Base-by-base conservation (phyloP, 2,329 filamentous ascomycete species). In the Onygenales sp. region DNA sequence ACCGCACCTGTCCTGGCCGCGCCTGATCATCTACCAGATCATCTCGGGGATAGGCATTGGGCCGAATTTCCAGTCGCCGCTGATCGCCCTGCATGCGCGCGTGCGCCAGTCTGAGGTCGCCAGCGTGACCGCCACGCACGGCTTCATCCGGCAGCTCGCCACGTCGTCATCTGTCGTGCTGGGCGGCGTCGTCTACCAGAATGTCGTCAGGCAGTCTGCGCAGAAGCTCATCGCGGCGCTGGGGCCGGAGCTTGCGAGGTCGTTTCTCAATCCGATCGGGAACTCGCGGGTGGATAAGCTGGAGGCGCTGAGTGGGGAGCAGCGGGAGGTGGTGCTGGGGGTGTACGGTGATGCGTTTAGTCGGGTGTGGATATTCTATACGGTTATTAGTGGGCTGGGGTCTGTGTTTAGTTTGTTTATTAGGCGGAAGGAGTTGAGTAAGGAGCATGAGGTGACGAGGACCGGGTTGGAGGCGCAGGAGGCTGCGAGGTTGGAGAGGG, bases 11-110 rank as follows among this genome's bases (percentile, higher is more conserved):
- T 83, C 68, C 54, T 78, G 73, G 74, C 61, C 72, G 31, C 71
- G 72, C 31, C 71, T 76, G 55, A 69, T 76, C 60, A 69, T 74
- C 43, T 85, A 75, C 61, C 80, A 85, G 65, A 68, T 85, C 47
- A 70, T 85, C 35, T 75, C 73, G 4, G 82, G 82, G n/a, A 61
- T 81, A 5, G 83, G 83, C 27, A 75, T 82, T 5, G 83, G 83
- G 0, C 78, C 81, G 39, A 81, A 82, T 63, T 83, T 85, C 65
- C 82, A 85, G 63, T 69, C 79, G 0, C 82, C 82, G 0, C 71
- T 86, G 27, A 78, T 86, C 39, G 79, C 81, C 0, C 75, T 88
- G 5, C 85, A 89, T 60, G 77, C 80, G 2, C 78, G 77, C 10
- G 80, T 87, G 41, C 72, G 75, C 13, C 77, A 76, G 6, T 68